A percentile compares a stretch with the other conserved stretches of the same genome.
Evolutionary conservation across 1,284 basidiomycete genomes (phyloP).

Genomic region (Phylloboletellus chloephorus): DNA sequence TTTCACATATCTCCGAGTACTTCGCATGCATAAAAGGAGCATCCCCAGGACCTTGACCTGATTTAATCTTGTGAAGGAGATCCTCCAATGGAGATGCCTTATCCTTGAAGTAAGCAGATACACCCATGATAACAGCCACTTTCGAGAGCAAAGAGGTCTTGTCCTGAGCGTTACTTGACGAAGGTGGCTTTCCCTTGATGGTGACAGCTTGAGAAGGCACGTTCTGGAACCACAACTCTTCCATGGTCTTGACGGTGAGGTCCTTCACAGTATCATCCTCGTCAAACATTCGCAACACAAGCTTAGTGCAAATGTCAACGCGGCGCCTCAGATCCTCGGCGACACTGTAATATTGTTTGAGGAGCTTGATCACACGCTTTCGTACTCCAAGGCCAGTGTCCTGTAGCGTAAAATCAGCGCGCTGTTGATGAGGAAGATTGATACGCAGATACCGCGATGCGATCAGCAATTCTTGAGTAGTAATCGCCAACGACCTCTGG

Average conservation of each 20-base stretch:
- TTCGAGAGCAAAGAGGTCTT: conserved; percentile 53
- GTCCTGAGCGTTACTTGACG: conserved; percentile 35
- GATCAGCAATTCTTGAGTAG: conserved; percentile 78
- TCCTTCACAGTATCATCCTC: conserved; percentile 94
- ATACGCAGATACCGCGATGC: conserved; percentile 66
- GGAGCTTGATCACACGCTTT: conserved; percentile 90
- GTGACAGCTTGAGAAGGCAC: conserved; percentile 27
- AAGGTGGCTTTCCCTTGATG: conserved; percentile 34
- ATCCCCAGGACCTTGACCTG: conserved; percentile 34
- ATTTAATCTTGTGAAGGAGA: conserved; percentile 74
- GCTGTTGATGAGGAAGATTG: not conserved
- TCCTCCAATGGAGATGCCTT: conserved; percentile 81
- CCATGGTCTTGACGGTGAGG: conserved; percentile 80
- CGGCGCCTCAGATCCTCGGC: conserved; percentile 56
- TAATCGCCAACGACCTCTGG: conserved; percentile 82
- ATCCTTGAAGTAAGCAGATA: conserved; percentile 77
- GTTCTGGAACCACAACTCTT: conserved; percentile 82
- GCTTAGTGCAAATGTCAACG: conserved; percentile 76
- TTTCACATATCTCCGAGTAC: conserved; percentile 75
- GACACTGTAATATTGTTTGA: conserved; percentile 76
- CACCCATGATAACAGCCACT: conserved; percentile 79
- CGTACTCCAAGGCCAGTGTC: conserved; percentile 91
- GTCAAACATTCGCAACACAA: conserved; percentile 84
- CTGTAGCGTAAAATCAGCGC: conserved; percentile 35
- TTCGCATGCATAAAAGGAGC: conserved; percentile 49